Percentiles rank a stretch among this genome's conserved stretches.
phyloP scores from a whole-genome alignment of 1,139 yeast species.

The Groenewaldozyma auringiensis region DNA sequence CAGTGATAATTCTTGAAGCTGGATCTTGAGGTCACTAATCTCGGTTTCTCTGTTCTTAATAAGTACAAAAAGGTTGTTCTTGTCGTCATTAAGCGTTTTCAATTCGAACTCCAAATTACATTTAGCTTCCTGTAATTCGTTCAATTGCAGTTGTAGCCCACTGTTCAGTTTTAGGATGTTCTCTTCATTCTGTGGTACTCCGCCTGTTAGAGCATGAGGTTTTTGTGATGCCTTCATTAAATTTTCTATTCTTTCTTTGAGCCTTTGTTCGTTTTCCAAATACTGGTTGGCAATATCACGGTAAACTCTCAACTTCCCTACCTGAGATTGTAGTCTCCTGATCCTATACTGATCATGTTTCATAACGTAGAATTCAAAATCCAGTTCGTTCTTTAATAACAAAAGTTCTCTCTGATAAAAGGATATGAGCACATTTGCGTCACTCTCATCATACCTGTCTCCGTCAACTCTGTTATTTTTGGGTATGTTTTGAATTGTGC shows the following conservation, averaged over 20 bases:
- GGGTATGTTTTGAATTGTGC: not conserved
- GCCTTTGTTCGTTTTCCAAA: slow-evolving; percentile 24
- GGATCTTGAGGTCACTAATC: slow-evolving; percentile 26
- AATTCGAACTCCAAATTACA: not conserved
- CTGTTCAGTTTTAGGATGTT: not conserved
- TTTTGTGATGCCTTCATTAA: slow-evolving; percentile 25
- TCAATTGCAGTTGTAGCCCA: slow-evolving; percentile 9
- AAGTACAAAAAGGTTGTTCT: not conserved
- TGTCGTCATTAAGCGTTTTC: not conserved
- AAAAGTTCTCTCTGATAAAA: slow-evolving; percentile 54
- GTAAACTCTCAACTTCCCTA: slow-evolving; percentile 29
- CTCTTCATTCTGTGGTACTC: too few relatives aligned
- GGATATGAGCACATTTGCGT: slow-evolving; percentile 22
- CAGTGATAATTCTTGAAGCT: slow-evolving; percentile 19
- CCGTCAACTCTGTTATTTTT: not conserved
- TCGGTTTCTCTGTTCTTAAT: not conserved
- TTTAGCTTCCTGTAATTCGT: not conserved
- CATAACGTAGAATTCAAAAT: slow-evolving; percentile 51
- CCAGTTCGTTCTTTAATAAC: slow-evolving; percentile 53
- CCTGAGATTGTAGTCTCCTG: slow-evolving; percentile 33
- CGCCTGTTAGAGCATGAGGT: not conserved
- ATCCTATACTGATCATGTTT: slow-evolving; percentile 45
- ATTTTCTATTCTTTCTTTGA: slow-evolving; percentile 22
- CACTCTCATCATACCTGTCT: not conserved
- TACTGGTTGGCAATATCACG: slow-evolving; percentile 27